A percentile compares a stretch with the other conserved stretches of the same genome.
Conservation (phyloP, 2,329 filamentous ascomycete genomes). For the Lasiodiplodia citricola region DNA sequence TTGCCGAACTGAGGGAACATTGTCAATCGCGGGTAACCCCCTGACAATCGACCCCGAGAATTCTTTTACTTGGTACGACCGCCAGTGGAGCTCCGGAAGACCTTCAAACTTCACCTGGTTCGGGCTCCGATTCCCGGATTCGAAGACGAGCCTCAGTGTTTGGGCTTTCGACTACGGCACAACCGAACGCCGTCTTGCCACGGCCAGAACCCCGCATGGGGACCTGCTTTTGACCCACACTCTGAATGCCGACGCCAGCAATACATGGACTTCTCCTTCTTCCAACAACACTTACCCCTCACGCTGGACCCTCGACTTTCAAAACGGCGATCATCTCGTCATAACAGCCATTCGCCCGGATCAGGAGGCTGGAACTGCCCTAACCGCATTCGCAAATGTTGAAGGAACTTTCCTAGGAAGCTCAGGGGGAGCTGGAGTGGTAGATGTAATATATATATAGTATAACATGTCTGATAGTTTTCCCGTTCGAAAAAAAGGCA, state of each 20-base stretch:
- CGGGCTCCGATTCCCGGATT: background rate
- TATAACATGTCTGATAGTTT: no score
- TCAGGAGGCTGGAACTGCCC: background rate
- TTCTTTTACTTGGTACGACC: background rate
- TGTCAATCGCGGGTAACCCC: background rate
- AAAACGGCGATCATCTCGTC: background rate
- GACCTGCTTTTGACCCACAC: background rate
- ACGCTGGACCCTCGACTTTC: background rate
- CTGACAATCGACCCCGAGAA: background rate
- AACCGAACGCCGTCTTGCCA: background rate
- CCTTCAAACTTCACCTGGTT: background rate
- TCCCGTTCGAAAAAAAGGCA: no score
- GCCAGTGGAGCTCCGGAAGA: background rate
- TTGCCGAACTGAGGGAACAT: background rate
- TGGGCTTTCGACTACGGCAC: background rate
- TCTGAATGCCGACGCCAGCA: background rate
- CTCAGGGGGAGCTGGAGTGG: background rate
- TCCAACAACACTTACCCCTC: background rate
- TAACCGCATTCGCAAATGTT: background rate
- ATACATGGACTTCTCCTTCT: background rate
- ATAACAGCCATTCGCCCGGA: background rate
- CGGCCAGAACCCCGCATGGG: background rate
- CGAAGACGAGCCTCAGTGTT: background rate
- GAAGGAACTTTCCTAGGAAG: background rate
- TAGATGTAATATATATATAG: no score